Percentiles rank a stretch among this genome's conserved stretches.
Evolutionary conservation across 768 basidiomycete genomes (phyloP).

Genomic region (Termitomyces sp.): DNA sequence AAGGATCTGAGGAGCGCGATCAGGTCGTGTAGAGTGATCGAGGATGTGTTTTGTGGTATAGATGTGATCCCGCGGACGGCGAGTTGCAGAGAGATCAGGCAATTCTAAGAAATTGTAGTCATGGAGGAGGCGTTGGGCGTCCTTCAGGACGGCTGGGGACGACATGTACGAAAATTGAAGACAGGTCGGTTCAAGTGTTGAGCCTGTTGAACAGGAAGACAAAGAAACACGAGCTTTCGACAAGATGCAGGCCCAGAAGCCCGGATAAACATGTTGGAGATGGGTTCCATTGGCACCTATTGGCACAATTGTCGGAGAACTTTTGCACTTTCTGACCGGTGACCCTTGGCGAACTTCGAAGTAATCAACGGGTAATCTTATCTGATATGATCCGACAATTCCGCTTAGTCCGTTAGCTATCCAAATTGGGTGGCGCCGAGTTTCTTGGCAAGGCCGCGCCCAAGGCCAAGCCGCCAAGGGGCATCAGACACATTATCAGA

Average conservation of each 20-base stretch:
- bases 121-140: conserved; percentile 17
- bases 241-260: not conserved
- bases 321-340: not conserved
- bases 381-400: conserved; percentile 30
- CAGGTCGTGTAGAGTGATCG: not conserved
- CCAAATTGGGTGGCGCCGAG: not conserved
- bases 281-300: not conserved
- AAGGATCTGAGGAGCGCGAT: conserved; percentile 18
- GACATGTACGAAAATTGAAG: conserved; percentile 1
- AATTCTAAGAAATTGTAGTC: conserved; percentile 30
- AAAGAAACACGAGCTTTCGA: conserved; percentile 8
- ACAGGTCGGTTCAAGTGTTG: not conserved
- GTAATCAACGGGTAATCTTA: conserved; percentile 27
- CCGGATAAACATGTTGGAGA: not conserved
- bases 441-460: conserved; percentile 19
- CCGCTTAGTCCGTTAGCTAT: conserved; percentile 13
- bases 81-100: conserved; percentile 31
- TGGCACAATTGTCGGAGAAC: not conserved
- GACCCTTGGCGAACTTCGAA: conserved; percentile 17
- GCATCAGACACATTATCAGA: conserved; percentile 27
- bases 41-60: conserved; percentile 11
- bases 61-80: conserved; percentile 16
- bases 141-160: conserved; percentile 3
- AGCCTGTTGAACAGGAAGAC: not conserved
- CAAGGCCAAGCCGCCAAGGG: conserved; percentile 6